Percentiles rank a stretch among this genome's conserved stretches.
phyloP scores from a whole-genome alignment of 1,139 yeast species.

The Yamadazyma songkhlaensis region DNA sequence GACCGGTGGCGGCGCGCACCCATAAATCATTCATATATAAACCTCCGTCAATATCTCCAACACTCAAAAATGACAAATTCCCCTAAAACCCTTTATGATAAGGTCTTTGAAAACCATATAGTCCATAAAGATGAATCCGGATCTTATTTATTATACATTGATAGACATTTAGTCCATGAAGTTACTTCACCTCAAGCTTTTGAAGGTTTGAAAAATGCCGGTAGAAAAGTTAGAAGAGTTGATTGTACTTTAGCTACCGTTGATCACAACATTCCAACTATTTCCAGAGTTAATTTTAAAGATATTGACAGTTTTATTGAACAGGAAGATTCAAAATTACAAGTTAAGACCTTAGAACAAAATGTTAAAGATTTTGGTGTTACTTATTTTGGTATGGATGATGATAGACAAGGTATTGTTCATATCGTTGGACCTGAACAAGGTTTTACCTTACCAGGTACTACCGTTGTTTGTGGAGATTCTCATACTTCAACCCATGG shows the following conservation, averaged over 20 bases:
- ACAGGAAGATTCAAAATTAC: slow-evolving; percentile 88
- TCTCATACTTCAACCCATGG: slow-evolving; percentile 98
- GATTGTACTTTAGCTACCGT: slow-evolving; percentile 98
- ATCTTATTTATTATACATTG: slow-evolving; percentile 82
- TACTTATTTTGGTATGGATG: slow-evolving; percentile 92
- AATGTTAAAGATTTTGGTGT: slow-evolving; percentile 88
- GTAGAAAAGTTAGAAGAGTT: slow-evolving; percentile 81
- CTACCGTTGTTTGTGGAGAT: slow-evolving; percentile 98
- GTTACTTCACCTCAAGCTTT: slow-evolving; percentile 99
- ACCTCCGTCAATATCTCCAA: background rate
- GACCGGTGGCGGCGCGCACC: background rate
- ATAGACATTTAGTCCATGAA: slow-evolving; percentile 95
- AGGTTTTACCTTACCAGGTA: slow-evolving; percentile 97
- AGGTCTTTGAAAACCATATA: slow-evolving; percentile 91
- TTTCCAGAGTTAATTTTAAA: slow-evolving; percentile 72
- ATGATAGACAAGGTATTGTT: slow-evolving; percentile 93
- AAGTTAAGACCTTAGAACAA: slow-evolving; percentile 87
- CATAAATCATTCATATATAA: background rate
- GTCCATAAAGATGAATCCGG: slow-evolving; percentile 89
- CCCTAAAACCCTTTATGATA: slow-evolving; percentile 87
- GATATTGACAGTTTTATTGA: slow-evolving; percentile 78
- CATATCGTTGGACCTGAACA: slow-evolving; percentile 99
- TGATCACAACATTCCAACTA: slow-evolving; percentile 96
- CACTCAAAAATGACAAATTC: slow-evolving; percentile 12
- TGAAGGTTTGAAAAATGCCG: slow-evolving; percentile 87